These are phyloP conservation scores for Piloderma croceum DNA, from an alignment of 768 basidiomycete species.

Conservation along the genomic window DNA sequence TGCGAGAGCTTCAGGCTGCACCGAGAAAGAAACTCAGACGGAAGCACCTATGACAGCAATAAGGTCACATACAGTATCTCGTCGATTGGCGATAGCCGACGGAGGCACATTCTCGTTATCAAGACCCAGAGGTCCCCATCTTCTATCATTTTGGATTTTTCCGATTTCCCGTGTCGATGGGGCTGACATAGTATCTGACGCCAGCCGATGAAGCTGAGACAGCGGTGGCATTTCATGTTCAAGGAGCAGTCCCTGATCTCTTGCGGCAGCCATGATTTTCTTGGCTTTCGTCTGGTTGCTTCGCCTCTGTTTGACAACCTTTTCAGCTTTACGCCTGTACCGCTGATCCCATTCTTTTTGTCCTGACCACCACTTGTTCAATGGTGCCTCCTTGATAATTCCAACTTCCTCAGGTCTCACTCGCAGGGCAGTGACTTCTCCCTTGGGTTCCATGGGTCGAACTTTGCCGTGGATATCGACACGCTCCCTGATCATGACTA, in stretches of 20 bases:
- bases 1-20: constrained; percentile 48
- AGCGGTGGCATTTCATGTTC: neutral
- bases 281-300: constrained; percentile 43
- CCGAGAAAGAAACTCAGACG: too few relatives aligned
- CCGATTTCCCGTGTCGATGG: constrained; percentile 9
- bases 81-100: constrained; percentile 62
- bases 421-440: constrained; percentile 47
- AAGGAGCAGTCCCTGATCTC: constrained; percentile 39
- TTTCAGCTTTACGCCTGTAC: constrained; percentile 37
- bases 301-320: constrained; percentile 37
- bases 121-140: constrained; percentile 55
- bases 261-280: constrained; percentile 39
- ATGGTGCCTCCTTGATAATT: constrained; percentile 67
- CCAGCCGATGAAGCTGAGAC: neutral
- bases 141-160: constrained; percentile 33
- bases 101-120: constrained; percentile 66
- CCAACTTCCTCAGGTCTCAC: constrained; percentile 56
- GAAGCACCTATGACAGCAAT: neutral
- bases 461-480: constrained; percentile 56
- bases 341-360: constrained; percentile 58
- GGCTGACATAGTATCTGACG: neutral
- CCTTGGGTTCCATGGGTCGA: constrained; percentile 58
- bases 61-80: constrained; percentile 50
- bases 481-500: constrained; percentile 65
- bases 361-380: constrained; percentile 58